Conservation (phyloP, 805 yeast species). For the Ogataea parapolymorpha region DNA sequence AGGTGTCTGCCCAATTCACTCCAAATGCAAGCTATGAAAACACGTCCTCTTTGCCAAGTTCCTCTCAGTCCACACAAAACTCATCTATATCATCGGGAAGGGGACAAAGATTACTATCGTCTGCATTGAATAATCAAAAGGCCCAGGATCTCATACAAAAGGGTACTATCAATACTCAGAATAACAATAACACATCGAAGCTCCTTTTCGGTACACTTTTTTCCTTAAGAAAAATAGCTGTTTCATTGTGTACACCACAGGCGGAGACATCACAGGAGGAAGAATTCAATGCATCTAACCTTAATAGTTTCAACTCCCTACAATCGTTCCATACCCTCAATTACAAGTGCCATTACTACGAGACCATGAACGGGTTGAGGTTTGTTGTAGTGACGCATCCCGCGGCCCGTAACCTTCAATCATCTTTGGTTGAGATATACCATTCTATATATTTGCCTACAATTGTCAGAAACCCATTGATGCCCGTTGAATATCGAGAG, state of each 20-base stretch:
- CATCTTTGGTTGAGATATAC: constrained; percentile 57
- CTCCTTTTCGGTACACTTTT: constrained; percentile 81
- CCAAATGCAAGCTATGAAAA: not conserved
- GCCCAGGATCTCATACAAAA: constrained; percentile 13
- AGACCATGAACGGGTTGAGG: constrained; percentile 75
- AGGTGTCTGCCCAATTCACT: not conserved
- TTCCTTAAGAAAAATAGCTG: constrained; percentile 72
- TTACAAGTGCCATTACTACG: constrained; percentile 76
- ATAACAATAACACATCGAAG: constrained; percentile 69
- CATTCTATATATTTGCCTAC: constrained; percentile 53
- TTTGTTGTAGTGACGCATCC: constrained; percentile 74
- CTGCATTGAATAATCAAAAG: constrained; percentile 7
- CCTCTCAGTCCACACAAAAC: constrained; percentile 4
- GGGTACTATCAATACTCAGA: constrained; percentile 48
- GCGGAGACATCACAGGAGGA: constrained; percentile 1
- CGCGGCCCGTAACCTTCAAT: constrained; percentile 50
- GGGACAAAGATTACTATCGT: constrained; percentile 1
- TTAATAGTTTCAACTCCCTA: constrained; percentile 31
- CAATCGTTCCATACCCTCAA: constrained; percentile 63
- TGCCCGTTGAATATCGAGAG: constrained; percentile 56
- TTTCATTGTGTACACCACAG: constrained; percentile 22
- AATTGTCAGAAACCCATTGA: constrained; percentile 58
- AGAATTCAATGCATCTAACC: constrained; percentile 12
- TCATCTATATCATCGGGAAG: constrained; percentile 2
- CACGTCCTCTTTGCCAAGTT: not conserved